Evolutionary conservation across 2,329 filamentous ascomycete genomes (phyloP), one percentile per base, ranked within the genome.

Genomic region (Verticillium klebahnii): DNA sequence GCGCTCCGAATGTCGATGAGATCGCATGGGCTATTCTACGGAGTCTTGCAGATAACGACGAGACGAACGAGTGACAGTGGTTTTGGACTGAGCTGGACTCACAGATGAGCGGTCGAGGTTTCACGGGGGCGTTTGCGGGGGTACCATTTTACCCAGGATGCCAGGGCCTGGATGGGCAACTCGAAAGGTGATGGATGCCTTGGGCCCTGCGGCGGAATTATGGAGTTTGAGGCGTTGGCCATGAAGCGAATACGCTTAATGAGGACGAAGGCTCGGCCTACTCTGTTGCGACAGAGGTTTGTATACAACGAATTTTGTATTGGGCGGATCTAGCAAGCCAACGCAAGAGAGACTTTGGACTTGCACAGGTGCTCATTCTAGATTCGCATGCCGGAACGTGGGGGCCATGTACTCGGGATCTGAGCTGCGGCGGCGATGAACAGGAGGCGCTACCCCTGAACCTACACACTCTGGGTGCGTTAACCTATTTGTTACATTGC

Each of bases 271-370:
- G 63, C 29, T 31, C 61, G 64, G 6, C 56, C 65, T 9, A 59
- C 61, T 1, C 60, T 61, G 40, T 25, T 39, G 25, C 55, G 62
- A 65, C 40, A 63, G 65, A n/a, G 63, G 61, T 37, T 63, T 59
- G 66, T 72, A 15, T 77, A 78, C 7, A 77, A 80, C 31, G 77
- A 77, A 5, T 73, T 9, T 52, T 52, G 45, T 52, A 52, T 19
- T 14, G 8, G 45, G n/a, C 19, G 12, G 11, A 52, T 8, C 19
- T 23, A 52, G 45, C 45, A n/a, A 25, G 23, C 19, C 7, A 25
- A 11, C 14, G 19, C 45, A 11, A 23, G 19, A 19, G 9, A 14
- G n/a, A 4, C n/a, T 23, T 19, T 52, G n/a, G 9, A 23, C 19
- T 12, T 52, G 11, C 19, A 11, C n/a, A 5, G 23, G 23, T 25